Percentiles rank a stretch among this genome's conserved stretches.
Evolutionary conservation across 257 asterid species (phyloP).

Genomic region (Capsicum baccatum): DNA sequence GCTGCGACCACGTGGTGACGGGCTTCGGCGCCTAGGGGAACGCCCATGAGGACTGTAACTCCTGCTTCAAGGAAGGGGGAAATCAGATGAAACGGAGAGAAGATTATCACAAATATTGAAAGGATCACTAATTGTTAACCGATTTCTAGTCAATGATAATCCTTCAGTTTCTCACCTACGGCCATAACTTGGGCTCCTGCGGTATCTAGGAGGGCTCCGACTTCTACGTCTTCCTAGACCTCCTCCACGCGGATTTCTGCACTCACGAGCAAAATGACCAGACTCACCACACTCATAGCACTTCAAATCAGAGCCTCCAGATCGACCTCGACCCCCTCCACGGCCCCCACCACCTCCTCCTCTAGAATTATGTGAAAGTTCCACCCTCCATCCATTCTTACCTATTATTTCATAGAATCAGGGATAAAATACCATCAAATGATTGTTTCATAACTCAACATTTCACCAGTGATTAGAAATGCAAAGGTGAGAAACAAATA

Average conservation of each 20-base stretch:
- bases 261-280: slow-evolving; percentile 76
- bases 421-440: neutral
- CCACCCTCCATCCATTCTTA: slow-evolving; percentile 98
- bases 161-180: slow-evolving; percentile 57
- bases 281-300: slow-evolving; percentile 97
- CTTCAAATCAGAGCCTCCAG: slow-evolving; percentile 83
- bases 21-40: slow-evolving; percentile 82
- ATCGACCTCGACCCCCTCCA: slow-evolving; percentile 80
- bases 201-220: slow-evolving; percentile 84
- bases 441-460: neutral
- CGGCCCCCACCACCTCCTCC: slow-evolving; percentile 69
- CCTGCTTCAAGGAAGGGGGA: slow-evolving; percentile 48
- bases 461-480: slow-evolving; percentile 2
- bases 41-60: slow-evolving; percentile 85
- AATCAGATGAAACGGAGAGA: neutral
- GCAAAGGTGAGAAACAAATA: neutral
- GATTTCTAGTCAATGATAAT: neutral
- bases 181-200: slow-evolving; percentile 94
- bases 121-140: neutral
- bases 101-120: neutral
- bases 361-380: slow-evolving; percentile 88
- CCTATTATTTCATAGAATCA: slow-evolving; percentile 54
- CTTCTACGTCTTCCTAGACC: slow-evolving; percentile 88
- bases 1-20: slow-evolving; percentile 85
- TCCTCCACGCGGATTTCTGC: slow-evolving; percentile 65